A percentile compares a stretch with the other conserved stretches of the same genome.
Conservation (phyloP, 2,329 filamentous ascomycete species). For the Pleurostoma richardsiae region DNA sequence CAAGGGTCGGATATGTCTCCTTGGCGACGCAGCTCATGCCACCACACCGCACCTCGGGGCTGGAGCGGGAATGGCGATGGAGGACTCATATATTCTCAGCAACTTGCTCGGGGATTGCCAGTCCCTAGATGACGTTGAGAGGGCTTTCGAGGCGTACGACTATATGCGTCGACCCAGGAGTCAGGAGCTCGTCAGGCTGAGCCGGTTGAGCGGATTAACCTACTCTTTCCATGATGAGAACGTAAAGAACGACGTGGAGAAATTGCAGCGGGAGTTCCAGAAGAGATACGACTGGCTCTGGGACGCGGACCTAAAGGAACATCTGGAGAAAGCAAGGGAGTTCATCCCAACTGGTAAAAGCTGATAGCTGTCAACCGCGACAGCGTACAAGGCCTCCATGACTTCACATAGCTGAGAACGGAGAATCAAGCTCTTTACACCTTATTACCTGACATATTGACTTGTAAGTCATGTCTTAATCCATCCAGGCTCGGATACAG, state of each 20-base stretch:
- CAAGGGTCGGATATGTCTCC: slow-evolving; percentile 8
- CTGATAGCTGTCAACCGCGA: too few relatives aligned
- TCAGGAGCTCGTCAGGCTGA: slow-evolving; percentile 8
- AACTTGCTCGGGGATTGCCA: slow-evolving; percentile 9
- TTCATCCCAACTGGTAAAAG: not conserved
- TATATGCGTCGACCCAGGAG: slow-evolving; percentile 5
- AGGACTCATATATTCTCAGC: slow-evolving; percentile 12
- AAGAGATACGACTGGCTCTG: slow-evolving; percentile 7
- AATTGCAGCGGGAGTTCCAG: not conserved
- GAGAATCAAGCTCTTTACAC: too few relatives aligned
- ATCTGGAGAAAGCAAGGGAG: slow-evolving; percentile 2
- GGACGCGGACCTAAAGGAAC: slow-evolving; percentile 4
- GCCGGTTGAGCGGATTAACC: slow-evolving; percentile 1
- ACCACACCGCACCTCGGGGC: slow-evolving; percentile 16
- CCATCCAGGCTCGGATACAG: too few relatives aligned
- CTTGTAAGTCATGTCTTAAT: too few relatives aligned
- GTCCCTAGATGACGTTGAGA: not conserved
- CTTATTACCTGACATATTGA: too few relatives aligned
- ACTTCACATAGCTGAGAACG: too few relatives aligned
- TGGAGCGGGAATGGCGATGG: slow-evolving; percentile 14
- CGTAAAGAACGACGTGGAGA: not conserved
- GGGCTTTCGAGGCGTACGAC: slow-evolving; percentile 9
- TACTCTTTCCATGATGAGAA: not conserved
- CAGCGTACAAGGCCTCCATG: too few relatives aligned
- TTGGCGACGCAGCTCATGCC: slow-evolving; percentile 12